These are phyloP conservation scores for Neurospora tetraspora DNA, from an alignment of 495 filamentous ascomycete genomes.

Conservation along the genomic window DNA sequence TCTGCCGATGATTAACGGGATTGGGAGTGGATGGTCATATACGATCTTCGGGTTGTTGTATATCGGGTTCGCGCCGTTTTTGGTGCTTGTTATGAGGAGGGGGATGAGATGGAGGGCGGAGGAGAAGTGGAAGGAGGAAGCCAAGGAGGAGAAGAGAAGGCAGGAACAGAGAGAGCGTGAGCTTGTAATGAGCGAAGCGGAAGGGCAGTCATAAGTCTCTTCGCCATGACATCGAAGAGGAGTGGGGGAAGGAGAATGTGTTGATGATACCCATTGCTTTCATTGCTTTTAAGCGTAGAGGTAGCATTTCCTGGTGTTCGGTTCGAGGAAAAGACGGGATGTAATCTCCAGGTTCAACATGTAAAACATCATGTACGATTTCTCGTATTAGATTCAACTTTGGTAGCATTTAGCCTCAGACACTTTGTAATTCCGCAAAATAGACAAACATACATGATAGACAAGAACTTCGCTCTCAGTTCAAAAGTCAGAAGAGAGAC, in stretches of 20 bases:
- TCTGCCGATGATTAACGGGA: conserved; percentile 51
- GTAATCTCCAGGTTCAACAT: neutral
- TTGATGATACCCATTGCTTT: neutral
- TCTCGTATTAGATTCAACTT: neutral
- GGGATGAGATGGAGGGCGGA: conserved; percentile 31
- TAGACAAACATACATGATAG: neutral
- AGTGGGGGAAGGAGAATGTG: neutral
- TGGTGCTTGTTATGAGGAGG: conserved; percentile 32
- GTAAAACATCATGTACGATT: neutral
- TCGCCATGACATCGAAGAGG: neutral
- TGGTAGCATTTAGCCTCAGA: too few species aligned
- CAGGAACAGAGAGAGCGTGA: neutral
- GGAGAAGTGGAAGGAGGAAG: neutral
- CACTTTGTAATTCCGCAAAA: neutral
- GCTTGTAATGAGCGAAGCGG: neutral
- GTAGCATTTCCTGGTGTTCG: neutral
- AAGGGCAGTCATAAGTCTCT: neutral
- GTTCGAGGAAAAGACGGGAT: neutral
- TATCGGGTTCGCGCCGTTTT: conserved; percentile 39
- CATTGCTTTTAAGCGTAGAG: neutral
- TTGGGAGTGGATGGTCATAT: conserved; percentile 62
- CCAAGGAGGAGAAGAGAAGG: neutral
- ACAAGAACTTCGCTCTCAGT: neutral
- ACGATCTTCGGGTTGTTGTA: conserved; percentile 53
- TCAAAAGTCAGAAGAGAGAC: too few species aligned